Base-by-base conservation (phyloP, 805 yeast species). In the Sugiyamaella americana region DNA sequence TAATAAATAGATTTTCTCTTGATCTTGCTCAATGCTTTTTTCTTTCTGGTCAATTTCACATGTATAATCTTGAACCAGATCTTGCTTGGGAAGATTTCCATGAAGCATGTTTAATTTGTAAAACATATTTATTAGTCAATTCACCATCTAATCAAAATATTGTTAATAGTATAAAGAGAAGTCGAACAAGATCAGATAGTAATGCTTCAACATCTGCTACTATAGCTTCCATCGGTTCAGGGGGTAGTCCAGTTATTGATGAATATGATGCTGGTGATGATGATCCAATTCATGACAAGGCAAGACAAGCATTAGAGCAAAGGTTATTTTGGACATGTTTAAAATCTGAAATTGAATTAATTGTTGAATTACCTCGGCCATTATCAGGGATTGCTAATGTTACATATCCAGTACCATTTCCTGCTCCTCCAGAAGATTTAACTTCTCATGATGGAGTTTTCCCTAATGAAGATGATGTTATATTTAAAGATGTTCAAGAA, bases 321-420 rank as follows among this genome's bases (percentile, higher is more conserved):
- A 41, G 53, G 4, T 43, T 50, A n/a, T 50, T 47, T 37, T 50
- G 53, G 53, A 50, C 53, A 10, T 50, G 50, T 29, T 46, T 50
- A 29, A 50, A 50, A 37, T 50, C 53, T 4, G 53, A 50, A 36
- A 42, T 43, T 6, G 53, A 50, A 35, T 37, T 50, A 17, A 41
- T 48, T 21, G 43, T 50, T 20, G 53, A 47, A 39, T 29, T 50
- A 22, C 47, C 50, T 3, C 44, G 46, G 2, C 53, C 53, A 6
- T 23, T 43, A 16, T 50, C 53, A 3, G 47, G 49, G 17, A 43
- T 50, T 19, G 47, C 53, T n/a, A 40, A 50, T 32, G 50, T 50
- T 29, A 40, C 47, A 8, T 50, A 50, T 34, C 50, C 53, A 10
- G 45, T 44, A 11, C 47, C 50, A 11, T 50, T 50, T 34, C 53